Conservation (phyloP, 768 basidiomycete species). For the Boletellus ananas region DNA sequence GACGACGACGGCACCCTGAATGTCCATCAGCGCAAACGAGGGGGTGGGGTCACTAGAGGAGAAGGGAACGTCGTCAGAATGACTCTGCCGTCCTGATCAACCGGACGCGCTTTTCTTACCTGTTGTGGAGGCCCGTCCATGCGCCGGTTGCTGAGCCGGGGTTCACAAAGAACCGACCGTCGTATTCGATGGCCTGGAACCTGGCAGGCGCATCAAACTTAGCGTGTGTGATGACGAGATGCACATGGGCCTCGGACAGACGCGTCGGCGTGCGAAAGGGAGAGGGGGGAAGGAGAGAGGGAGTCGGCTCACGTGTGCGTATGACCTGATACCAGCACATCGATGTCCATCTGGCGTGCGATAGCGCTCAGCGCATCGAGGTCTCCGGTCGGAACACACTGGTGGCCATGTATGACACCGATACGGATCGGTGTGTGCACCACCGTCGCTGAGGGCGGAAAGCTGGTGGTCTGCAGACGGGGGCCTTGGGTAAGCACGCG, state of each 20-base stretch:
- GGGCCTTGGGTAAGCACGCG: constrained; percentile 1
- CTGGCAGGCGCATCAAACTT: constrained; percentile 35
- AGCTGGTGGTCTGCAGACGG: constrained; percentile 50
- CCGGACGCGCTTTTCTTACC: background rate
- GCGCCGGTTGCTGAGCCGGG: constrained; percentile 95
- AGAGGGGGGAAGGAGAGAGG: background rate
- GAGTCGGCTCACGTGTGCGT: constrained; percentile 78
- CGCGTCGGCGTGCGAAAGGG: no score
- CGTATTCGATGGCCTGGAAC: constrained; percentile 92
- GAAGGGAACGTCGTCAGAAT: background rate
- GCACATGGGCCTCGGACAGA: background rate
- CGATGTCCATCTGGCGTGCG: constrained; percentile 96
- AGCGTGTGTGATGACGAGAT: background rate
- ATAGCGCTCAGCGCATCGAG: constrained; percentile 84
- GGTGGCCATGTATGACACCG: constrained; percentile 92
- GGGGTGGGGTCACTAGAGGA: constrained; percentile 73
- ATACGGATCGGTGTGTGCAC: constrained; percentile 84
- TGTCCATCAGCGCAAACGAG: constrained; percentile 96
- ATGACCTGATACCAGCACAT: constrained; percentile 89
- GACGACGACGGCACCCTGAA: constrained; percentile 94
- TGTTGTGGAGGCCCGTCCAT: constrained; percentile 60
- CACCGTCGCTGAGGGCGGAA: constrained; percentile 78
- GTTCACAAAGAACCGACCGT: constrained; percentile 91
- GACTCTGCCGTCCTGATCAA: background rate
- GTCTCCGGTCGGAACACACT: constrained; percentile 89